Evolutionary conservation across 2,329 filamentous ascomycete species (phyloP), one percentile per base, ranked within the genome.

Genomic region (Keithomyces neogunnii): DNA sequence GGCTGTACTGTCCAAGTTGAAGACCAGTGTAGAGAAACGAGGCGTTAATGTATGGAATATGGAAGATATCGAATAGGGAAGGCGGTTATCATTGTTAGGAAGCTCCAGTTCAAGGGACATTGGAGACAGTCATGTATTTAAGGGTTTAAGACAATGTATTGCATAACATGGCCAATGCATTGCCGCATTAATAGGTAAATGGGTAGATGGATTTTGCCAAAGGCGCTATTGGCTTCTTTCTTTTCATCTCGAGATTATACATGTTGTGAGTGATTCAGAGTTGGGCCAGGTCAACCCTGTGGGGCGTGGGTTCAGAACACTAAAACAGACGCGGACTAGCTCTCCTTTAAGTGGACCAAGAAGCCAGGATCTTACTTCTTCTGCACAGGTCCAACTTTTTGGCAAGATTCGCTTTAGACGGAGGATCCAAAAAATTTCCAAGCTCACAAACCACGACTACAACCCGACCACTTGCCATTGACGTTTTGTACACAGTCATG

Each of bases 1-100:
- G 59, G 75, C 71, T 3, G 74, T 82, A 7, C 66, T 81, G 31
- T 67, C 67, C 33, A 78, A 77, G 62, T 63, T 85, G 48, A 73
- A 69, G 65, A 63, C 57, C 4, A 74, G 69, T 54, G 67, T 81
- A 33, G 69, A 74, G 59, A 74, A 73, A 63, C 71, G 68, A 47
- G 77, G 77, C 7, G 73, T 74, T 3, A 71, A 65, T 52, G 74
- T 80, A 36, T 74, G 74, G 69, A 70, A 68, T 44, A 67, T 77
- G 65, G 75, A 77, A 53, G 72, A 74, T 56, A 68, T 70, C 50
- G 73, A 74, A 56, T 76, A 68, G 63, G 50, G 32, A 19, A 19
- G 51, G 43, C 29, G 33, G 45, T 19, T 5, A 45, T 30, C 11
- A 33, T 33, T 29, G 30, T 39, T 29, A 19, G 46, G 46, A 9